Percentiles rank a stretch among this genome's conserved stretches.
phyloP scores from a whole-genome alignment of 805 yeast species.

The Torulaspora quercuum region DNA sequence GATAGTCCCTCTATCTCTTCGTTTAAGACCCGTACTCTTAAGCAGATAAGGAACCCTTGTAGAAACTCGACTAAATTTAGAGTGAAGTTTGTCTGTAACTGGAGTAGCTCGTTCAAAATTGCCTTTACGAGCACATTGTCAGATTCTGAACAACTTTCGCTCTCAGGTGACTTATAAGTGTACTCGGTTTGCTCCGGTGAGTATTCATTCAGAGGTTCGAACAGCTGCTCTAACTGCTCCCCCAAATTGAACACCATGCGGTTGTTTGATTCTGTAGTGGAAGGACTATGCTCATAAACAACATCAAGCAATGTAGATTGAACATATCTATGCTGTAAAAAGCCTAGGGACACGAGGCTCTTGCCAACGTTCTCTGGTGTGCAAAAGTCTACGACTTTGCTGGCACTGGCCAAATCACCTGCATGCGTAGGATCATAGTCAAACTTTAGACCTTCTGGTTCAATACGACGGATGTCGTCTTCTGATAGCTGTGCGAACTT shows the following conservation, averaged over 20 bases:
- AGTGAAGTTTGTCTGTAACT: slow-evolving; percentile 72
- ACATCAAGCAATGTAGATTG: slow-evolving; percentile 66
- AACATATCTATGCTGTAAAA: slow-evolving; percentile 48
- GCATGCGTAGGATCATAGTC: slow-evolving; percentile 82
- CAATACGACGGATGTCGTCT: slow-evolving; percentile 15
- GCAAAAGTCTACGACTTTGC: slow-evolving; percentile 47
- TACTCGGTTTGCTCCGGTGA: slow-evolving; percentile 84
- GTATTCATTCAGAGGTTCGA: slow-evolving; percentile 86
- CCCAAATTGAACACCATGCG: slow-evolving; percentile 74
- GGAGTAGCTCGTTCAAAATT: slow-evolving; percentile 62
- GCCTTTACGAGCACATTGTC: slow-evolving; percentile 40
- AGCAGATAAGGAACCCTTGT: slow-evolving; percentile 74
- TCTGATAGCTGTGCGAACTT: slow-evolving; percentile 56
- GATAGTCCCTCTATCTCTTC: slow-evolving; percentile 52
- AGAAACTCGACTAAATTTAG: slow-evolving; percentile 67
- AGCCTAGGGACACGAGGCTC: slow-evolving; percentile 53
- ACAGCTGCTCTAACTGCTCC: slow-evolving; percentile 79
- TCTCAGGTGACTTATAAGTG: slow-evolving; percentile 59
- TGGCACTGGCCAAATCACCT: slow-evolving; percentile 68
- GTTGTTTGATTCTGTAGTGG: slow-evolving; percentile 63
- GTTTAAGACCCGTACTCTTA: slow-evolving; percentile 65
- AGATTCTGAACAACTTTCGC: slow-evolving; percentile 16
- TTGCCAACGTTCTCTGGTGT: slow-evolving; percentile 58
- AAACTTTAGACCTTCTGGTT: slow-evolving; percentile 22
- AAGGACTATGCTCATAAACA: slow-evolving; percentile 56